Evolutionary conservation across 73 alveolate genomes (phyloP).

Genomic region (Breviolum minutum): DNA sequence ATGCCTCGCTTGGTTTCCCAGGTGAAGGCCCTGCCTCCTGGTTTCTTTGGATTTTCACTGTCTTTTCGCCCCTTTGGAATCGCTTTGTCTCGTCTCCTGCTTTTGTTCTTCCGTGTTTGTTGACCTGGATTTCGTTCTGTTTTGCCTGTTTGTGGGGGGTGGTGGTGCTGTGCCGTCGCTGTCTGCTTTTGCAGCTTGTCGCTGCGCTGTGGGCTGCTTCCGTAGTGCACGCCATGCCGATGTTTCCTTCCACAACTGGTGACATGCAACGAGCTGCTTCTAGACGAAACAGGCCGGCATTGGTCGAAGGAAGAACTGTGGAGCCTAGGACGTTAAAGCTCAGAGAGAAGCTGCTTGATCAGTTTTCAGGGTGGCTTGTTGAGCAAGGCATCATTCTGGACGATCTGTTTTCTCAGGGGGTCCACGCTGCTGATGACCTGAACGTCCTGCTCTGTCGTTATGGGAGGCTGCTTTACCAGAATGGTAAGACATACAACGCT

Average conservation of each 20-base stretch:
- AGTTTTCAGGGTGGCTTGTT: not conserved
- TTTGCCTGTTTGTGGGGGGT: not conserved
- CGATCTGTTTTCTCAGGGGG: not conserved
- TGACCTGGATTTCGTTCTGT: not conserved
- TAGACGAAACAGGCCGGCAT: too few relatives aligned
- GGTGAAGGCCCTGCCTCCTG: constrained; percentile 42
- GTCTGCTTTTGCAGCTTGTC: not conserved
- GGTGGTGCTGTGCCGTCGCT: too few relatives aligned
- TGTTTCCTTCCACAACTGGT: too few relatives aligned
- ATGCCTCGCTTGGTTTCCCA: not conserved
- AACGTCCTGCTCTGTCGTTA: not conserved
- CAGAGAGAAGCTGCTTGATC: not conserved
- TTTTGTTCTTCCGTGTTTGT: not conserved
- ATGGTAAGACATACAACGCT: not conserved
- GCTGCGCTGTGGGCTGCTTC: not conserved
- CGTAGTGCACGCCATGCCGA: too few relatives aligned
- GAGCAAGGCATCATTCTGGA: not conserved
- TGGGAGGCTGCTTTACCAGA: not conserved
- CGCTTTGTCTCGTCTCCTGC: not conserved
- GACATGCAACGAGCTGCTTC: too few relatives aligned
- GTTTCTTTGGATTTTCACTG: too few relatives aligned
- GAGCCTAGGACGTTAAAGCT: not conserved
- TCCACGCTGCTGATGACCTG: too few relatives aligned
- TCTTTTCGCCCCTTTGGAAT: too few relatives aligned
- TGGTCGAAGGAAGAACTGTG: too few relatives aligned